Evolutionary conservation across 805 yeast genomes (phyloP).

Genomic region (Teunomyces atbi): DNA sequence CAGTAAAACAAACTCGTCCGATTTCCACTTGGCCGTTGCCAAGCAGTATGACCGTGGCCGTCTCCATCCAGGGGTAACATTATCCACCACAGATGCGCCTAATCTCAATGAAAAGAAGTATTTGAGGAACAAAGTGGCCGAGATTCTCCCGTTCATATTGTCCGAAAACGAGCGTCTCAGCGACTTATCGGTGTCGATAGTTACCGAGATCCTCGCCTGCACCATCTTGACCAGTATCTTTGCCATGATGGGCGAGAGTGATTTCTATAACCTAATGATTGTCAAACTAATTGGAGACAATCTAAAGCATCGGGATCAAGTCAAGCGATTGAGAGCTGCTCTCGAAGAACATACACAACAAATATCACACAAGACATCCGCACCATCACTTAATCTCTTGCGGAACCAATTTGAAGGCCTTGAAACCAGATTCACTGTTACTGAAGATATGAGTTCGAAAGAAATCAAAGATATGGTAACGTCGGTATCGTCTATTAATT

Average conservation of each 20-base stretch:
- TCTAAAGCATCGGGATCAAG: constrained; percentile 72
- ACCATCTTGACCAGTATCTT: constrained; percentile 51
- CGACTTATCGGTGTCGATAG: constrained; percentile 46
- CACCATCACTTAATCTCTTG: neutral
- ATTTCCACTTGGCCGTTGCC: constrained; percentile 41
- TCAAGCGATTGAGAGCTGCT: constrained; percentile 66
- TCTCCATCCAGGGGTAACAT: constrained; percentile 58
- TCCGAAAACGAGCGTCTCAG: constrained; percentile 47
- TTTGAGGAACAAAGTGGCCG: constrained; percentile 41
- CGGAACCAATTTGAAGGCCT: neutral
- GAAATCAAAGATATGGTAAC: constrained; percentile 4
- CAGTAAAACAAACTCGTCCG: constrained; percentile 18
- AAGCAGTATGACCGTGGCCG: constrained; percentile 48
- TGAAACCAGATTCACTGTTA: constrained; percentile 6
- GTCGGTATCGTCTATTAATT: neutral
- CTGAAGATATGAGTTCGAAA: constrained; percentile 8
- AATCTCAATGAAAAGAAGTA: constrained; percentile 46
- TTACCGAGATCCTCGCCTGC: constrained; percentile 62
- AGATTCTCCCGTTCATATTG: constrained; percentile 50
- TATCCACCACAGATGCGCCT: constrained; percentile 27
- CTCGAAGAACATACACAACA: constrained; percentile 58
- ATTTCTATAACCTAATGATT: constrained; percentile 69
- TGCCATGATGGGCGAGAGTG: constrained; percentile 62
- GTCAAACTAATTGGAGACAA: constrained; percentile 59
- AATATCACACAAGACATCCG: constrained; percentile 4